Conservation (phyloP, 164 flowering plant species). For the Brasenia schreberi region DNA sequence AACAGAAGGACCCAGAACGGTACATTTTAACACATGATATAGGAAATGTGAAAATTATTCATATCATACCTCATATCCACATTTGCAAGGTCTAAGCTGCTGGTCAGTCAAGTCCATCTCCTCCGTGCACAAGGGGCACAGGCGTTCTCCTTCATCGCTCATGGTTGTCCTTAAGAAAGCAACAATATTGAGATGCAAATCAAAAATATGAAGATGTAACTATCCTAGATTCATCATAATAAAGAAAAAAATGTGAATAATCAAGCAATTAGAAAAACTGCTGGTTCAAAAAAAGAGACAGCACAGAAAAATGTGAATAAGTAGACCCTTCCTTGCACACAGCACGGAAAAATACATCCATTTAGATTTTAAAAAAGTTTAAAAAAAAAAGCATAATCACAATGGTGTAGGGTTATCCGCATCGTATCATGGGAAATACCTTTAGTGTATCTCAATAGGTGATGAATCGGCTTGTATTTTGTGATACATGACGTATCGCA, state of each 20-base stretch:
- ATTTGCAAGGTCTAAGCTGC: constrained; percentile 92
- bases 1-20: not conserved
- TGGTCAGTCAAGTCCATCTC: constrained; percentile 98
- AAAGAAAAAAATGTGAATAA: not conserved
- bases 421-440: no score
- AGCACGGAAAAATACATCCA: no score
- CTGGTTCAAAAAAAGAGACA: not conserved
- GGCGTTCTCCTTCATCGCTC: constrained; percentile 80
- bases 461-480: no score
- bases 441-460: no score
- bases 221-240: not conserved
- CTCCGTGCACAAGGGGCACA: constrained; percentile 90
- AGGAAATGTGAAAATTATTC: not conserved
- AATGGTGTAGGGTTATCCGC: no score
- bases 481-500: no score
- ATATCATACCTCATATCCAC: constrained; percentile 86
- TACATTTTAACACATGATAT: not conserved
- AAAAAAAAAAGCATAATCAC: no score
- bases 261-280: not conserved
- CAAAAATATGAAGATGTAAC: not conserved
- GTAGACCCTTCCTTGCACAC: no score
- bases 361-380: no score
- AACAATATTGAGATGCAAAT: not conserved
- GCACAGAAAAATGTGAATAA: no score
- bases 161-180: constrained; percentile 29